Percentiles rank a stretch among this genome's conserved stretches.
These are phyloP conservation scores for Ceratocystis destructans DNA, from an alignment of 2,329 filamentous ascomycete genomes.

Conservation along the genomic window DNA sequence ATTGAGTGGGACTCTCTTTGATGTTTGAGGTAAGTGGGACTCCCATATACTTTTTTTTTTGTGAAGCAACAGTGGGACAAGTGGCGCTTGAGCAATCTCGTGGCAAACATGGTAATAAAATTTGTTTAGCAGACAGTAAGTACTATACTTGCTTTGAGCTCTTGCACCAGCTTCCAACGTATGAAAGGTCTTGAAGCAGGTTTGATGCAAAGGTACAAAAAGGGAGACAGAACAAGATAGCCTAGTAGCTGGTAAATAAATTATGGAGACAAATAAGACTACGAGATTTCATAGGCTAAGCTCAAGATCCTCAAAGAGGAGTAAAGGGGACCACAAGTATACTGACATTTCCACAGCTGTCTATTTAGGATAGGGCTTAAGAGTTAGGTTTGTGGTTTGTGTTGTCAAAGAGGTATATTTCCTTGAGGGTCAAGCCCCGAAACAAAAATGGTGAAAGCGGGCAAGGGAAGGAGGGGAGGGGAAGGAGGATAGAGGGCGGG, in stretches of 20 bases:
- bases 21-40: constrained; percentile 3
- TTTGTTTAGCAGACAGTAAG: not conserved
- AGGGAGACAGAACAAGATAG: not conserved
- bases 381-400: constrained; percentile 5
- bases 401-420: not conserved
- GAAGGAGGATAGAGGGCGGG: not conserved
- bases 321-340: not conserved
- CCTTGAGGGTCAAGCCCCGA: not conserved
- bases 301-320: not conserved
- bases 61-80: constrained; percentile 1
- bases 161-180: not conserved
- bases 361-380: not conserved
- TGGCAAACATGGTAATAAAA: not conserved
- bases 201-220: not conserved
- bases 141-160: not conserved
- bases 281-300: not conserved
- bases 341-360: not conserved
- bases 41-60: not conserved
- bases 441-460: not conserved
- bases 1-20: not conserved
- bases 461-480: not conserved
- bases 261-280: not conserved
- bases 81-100: not conserved
- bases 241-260: not conserved
- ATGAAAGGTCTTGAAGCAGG: not conserved